Percentiles rank a stretch among this genome's conserved stretches.
Evolutionary conservation across 257 asterid species (phyloP).

Genomic region (Solanum rostratum): DNA sequence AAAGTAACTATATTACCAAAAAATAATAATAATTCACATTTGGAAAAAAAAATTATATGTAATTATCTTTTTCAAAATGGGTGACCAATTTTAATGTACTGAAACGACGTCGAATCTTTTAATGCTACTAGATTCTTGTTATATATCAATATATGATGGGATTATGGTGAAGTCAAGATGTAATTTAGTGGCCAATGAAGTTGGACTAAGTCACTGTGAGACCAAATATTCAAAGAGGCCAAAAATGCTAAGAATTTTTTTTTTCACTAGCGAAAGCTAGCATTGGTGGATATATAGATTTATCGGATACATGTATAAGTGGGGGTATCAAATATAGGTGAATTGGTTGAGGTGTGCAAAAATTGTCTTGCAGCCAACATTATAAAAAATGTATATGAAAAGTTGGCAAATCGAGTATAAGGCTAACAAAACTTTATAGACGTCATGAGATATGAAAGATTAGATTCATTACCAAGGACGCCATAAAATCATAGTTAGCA

Average conservation of each 20-base stretch:
- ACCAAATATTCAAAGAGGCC: background rate
- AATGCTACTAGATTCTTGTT: background rate
- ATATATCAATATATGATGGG: background rate
- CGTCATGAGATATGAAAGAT: background rate
- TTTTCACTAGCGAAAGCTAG: background rate
- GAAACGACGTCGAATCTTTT: background rate
- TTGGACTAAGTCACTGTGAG: background rate
- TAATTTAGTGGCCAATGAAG: background rate
- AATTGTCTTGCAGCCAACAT: background rate
- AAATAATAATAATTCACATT: background rate
- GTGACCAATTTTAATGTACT: background rate
- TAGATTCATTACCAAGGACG: background rate
- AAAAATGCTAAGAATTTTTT: no score
- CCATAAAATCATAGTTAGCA: background rate
- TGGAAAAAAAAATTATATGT: background rate
- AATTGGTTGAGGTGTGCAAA: background rate
- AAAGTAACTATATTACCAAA: background rate
- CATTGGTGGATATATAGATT: background rate
- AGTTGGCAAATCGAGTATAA: background rate
- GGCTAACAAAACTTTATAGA: background rate
- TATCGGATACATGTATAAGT: no score
- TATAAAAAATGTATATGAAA: background rate
- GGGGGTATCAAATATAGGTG: no score
- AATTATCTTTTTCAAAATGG: background rate
- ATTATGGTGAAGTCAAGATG: background rate